Conservation (phyloP, 1,139 yeast genomes). For the Candida mesenterica region DNA sequence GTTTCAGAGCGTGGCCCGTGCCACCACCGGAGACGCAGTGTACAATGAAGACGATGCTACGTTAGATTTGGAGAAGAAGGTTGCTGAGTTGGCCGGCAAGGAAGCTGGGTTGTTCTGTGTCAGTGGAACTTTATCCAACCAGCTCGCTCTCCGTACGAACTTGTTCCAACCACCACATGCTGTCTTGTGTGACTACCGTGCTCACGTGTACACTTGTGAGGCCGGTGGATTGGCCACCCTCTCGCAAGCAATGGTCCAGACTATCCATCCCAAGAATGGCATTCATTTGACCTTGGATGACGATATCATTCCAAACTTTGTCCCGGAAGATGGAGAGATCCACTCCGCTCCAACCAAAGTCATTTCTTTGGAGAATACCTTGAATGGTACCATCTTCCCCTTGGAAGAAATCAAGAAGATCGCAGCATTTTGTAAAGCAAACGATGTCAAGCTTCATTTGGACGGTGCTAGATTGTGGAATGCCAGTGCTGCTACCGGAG, state of each 20-base stretch:
- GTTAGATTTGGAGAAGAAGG: constrained; percentile 31
- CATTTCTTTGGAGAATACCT: constrained; percentile 82
- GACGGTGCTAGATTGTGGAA: constrained; percentile 98
- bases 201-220: constrained; percentile 41
- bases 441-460: constrained; percentile 69
- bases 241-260: constrained; percentile 46
- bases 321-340: constrained; percentile 79
- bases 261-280: constrained; percentile 40
- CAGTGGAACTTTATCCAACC: constrained; percentile 48
- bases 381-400: constrained; percentile 82
- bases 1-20: constrained; percentile 41
- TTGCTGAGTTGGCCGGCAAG: constrained; percentile 39
- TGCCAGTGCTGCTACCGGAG: constrained; percentile 74
- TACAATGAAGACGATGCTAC: constrained; percentile 44
- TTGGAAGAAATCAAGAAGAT: constrained; percentile 75
- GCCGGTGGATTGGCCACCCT: constrained; percentile 48
- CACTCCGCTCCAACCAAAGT: constrained; percentile 89
- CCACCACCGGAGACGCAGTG: constrained; percentile 40
- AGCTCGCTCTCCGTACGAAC: constrained; percentile 40
- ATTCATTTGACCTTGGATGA: constrained; percentile 67
- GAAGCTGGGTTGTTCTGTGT: constrained; percentile 44
- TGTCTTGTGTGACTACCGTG: constrained; percentile 39
- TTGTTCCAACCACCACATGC: constrained; percentile 47
- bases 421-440: constrained; percentile 64
- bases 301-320: constrained; percentile 53